Evolutionary conservation across 75 land plant genomes (phyloP), one percentile per base, ranked within the genome.

Genomic region (Selaginella moellendorffii): DNA sequence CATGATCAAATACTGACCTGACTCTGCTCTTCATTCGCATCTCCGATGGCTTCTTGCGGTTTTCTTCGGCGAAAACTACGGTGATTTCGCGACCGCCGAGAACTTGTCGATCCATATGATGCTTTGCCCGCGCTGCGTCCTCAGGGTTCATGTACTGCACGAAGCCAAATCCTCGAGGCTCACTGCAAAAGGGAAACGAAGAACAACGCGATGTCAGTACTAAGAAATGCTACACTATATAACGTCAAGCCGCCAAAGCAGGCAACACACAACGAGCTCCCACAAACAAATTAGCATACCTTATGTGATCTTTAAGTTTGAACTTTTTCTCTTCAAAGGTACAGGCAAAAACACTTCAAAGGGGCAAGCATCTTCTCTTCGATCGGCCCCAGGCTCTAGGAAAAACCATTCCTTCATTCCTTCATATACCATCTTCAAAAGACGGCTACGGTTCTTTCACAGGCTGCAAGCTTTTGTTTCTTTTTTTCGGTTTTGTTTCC

Each of bases 111-210:
- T 86, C 84, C 83, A 86, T 77, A 21, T 86, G 67, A 67, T 81
- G 68, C 65, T 83, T 86, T 2, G 86, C 86, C 36, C 82, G 85
- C 1, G 81, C 79, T 24, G 90, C 90, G 81, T 86, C 87, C 72
- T 61, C 74, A 24, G 90, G 84, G 24, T 86, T 81, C 42, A 81
- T 36, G 65, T 53, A 86, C 42, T 86, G 90, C 17, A 86, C 80
- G 76, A 86, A 86, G 10, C 90, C 90, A 83, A 86, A 86, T 12
- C 90, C 90, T 29, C 87, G 86, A 31, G 86, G 87, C 53, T 86
- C 82, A 42, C 90, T 86, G 79, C 5, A 14, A 14, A 36, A 36
- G 10, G 14, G 5, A 36, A 5, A 36, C 46, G 14, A 14, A 36
- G 46, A 36, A 36, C 14, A n/a, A n/a, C n/a, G n/a, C n/a, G n/a